These are phyloP conservation scores for Draba incana DNA, from an alignment of 345 rosid species.

Conservation along the genomic window DNA sequence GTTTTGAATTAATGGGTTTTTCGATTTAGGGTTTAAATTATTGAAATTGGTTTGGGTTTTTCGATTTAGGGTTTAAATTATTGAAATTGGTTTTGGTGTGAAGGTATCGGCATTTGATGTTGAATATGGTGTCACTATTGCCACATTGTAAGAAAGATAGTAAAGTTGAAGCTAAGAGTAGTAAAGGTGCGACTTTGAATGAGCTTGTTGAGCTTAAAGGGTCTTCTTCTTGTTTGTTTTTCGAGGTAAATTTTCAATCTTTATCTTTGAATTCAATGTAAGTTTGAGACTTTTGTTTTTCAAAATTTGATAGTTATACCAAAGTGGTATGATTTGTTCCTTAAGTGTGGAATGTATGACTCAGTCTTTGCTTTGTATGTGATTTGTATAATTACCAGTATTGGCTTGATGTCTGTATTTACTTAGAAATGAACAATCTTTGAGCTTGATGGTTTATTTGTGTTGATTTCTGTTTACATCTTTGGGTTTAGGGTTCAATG, in stretches of 20 bases:
- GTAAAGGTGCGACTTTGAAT: conserved; percentile 75
- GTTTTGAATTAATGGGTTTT: background rate
- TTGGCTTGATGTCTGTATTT: conserved; percentile 42
- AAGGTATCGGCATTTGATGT: conserved; percentile 96
- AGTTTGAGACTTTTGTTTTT: too few species aligned
- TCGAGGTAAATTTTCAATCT: conserved; percentile 61
- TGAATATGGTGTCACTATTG: conserved; percentile 85
- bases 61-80: background rate
- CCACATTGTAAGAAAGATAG: conserved; percentile 97
- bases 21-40: conserved; percentile 4
- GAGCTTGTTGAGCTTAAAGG: conserved; percentile 91
- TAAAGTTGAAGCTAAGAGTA: conserved; percentile 82
- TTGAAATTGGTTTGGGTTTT: background rate
- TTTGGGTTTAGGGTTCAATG: background rate
- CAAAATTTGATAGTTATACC: too few species aligned
- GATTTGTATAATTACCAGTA: too few species aligned
- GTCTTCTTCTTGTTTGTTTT: conserved; percentile 83
- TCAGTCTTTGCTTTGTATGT: background rate
- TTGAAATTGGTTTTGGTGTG: background rate
- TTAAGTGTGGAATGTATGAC: background rate
- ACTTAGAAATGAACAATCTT: conserved; percentile 73
- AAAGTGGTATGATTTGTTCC: background rate
- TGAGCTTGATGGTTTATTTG: too few species aligned
- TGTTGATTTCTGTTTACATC: too few species aligned
- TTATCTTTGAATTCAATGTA: background rate